Base-by-base conservation (phyloP, 2,329 filamentous ascomycete species). In the Nemania diffusa region DNA sequence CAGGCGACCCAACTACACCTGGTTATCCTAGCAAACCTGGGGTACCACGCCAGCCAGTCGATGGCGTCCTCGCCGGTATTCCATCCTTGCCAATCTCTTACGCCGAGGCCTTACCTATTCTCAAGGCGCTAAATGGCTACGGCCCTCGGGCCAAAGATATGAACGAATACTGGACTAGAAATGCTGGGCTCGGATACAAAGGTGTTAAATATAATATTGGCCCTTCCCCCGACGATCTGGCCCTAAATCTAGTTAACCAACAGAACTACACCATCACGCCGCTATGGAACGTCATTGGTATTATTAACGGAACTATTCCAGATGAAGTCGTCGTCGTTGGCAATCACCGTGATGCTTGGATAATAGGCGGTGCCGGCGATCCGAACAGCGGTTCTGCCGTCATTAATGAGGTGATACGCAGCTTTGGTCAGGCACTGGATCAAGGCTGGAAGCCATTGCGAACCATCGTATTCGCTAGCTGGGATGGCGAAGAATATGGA, bases 21-120 rank as follows among this genome's bases (percentile, higher is more conserved):
- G 96, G 96, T 11, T 97, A 97, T 76, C 92, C 95, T 7, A 97
- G 94, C 0, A 95, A 95, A 78, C 95, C 94, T 5, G 95, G 91
- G n/a, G 92, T 85, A 26, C 92, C 93, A 40, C 90, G 95, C 26
- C 84, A 89, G 65, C 88, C 93, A 7, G 88, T 90, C 0, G 84
- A 93, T 22, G 83, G 87, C 29, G 86, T 87, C 6, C 96, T 91
- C 34, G 92, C 96, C 0, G 89, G 87, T 2, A 98, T 98, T 61
- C 95, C 96, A 0, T 98, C 95, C 0, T 82, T 97, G 1, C 95
- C 95, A 3, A 92, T 98, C 58, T 97, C 95, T 0, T 97, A 97
- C 77, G 81, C 84, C 6, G 95, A 98, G 73, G 94, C 92, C 0
- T 79, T 97, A 1, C 95, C 95, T 0, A 88, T 98, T 15, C 86